Evolutionary conservation across 495 filamentous ascomycete species (phyloP).

Genomic region (Tuber aestivum): DNA sequence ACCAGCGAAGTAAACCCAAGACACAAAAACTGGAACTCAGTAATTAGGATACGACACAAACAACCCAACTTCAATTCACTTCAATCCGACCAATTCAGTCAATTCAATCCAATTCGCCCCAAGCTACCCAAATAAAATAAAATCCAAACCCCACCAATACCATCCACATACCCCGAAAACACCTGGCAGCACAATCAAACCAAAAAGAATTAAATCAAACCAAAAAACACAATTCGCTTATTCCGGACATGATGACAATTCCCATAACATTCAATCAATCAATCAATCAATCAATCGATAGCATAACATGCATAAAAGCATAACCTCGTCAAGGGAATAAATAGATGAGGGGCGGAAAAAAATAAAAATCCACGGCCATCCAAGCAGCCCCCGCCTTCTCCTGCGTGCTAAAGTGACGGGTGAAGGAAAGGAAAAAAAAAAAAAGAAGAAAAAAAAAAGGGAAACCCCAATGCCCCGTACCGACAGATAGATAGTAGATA

Average conservation of each 20-base stretch:
- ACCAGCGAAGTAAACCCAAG: not conserved
- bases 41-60: not conserved
- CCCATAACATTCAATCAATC: conserved; percentile 1
- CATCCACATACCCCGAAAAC: conserved; percentile 1
- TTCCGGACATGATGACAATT: not conserved
- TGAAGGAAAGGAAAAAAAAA: not conserved
- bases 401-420: conserved; percentile 4
- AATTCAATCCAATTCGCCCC: conserved; percentile 2
- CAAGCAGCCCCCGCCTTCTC: not conserved
- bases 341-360: not conserved
- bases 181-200: not conserved
- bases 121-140: not conserved
- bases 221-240: not conserved
- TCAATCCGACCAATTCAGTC: not conserved
- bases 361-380: not conserved
- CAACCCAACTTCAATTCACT: not conserved
- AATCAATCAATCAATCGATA: conserved; percentile 1
- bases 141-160: not conserved
- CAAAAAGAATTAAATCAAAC: not conserved
- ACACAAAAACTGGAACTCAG: not conserved
- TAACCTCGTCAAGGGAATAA: conserved; percentile 1
- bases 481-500: not conserved
- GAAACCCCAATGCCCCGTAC: not conserved
- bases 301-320: conserved; percentile 3
- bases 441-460: not conserved